Conservation (phyloP, 2,329 filamentous ascomycete genomes). For the Curvularia verruculosa region DNA sequence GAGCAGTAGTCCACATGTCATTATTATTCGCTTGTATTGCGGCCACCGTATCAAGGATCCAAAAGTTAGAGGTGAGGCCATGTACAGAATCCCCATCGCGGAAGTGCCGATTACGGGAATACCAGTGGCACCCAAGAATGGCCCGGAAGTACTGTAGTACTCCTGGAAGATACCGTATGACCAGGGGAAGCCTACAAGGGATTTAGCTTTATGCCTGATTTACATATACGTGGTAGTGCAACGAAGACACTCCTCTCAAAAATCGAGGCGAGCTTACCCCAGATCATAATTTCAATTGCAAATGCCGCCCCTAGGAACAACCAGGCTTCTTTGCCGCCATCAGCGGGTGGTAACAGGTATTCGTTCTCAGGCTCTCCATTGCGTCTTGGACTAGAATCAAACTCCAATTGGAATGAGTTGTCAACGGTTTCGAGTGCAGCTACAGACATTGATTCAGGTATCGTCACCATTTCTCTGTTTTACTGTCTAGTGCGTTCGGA, state of each 20-base stretch:
- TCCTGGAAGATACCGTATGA: conserved; percentile 74
- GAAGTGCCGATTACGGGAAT: conserved; percentile 70
- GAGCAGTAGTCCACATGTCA: conserved; percentile 44
- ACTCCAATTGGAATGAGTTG: conserved; percentile 6
- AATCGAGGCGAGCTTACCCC: conserved; percentile 39
- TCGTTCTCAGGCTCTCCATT: conserved; percentile 12
- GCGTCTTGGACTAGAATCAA: conserved; percentile 12
- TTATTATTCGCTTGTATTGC: conserved; percentile 34
- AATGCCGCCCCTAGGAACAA: conserved; percentile 58
- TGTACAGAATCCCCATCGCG: conserved; percentile 60
- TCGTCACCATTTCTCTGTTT: background rate
- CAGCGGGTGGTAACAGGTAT: conserved; percentile 52
- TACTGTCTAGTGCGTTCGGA: background rate
- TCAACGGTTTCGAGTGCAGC: background rate
- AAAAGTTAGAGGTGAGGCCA: conserved; percentile 51
- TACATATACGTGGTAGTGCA: background rate
- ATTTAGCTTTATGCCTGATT: conserved; percentile 4
- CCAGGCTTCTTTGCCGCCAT: conserved; percentile 60
- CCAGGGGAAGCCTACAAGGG: conserved; percentile 66
- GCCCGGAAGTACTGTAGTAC: conserved; percentile 66
- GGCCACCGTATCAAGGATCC: conserved; percentile 45
- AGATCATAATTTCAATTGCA: conserved; percentile 59
- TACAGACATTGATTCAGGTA: conserved; percentile 2
- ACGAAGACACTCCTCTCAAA: background rate
- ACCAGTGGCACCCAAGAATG: conserved; percentile 60